Percentiles rank a stretch among this genome's conserved stretches.
These are phyloP conservation scores for Cladophialophora immunda DNA, from an alignment of 2,329 filamentous ascomycete species.

Conservation along the genomic window DNA sequence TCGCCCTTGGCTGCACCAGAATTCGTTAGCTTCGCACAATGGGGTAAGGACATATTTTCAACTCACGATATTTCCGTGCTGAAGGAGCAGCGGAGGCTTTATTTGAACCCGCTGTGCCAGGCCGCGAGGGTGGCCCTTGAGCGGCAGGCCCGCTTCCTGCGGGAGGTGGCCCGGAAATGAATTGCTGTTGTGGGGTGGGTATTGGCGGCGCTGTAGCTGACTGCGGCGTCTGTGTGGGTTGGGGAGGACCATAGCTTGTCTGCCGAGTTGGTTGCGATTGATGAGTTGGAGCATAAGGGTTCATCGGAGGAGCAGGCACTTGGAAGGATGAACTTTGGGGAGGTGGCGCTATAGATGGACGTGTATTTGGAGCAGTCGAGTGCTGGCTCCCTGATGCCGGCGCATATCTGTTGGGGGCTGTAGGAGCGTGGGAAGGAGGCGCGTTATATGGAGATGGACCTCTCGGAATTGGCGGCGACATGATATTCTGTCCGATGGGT, in stretches of 20 bases:
- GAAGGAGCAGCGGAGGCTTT: constrained; percentile 59
- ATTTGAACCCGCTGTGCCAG: constrained; percentile 61
- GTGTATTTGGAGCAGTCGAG: constrained; percentile 50
- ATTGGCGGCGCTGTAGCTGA: constrained; percentile 50
- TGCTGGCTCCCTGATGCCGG: constrained; percentile 69
- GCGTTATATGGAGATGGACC: constrained; percentile 87
- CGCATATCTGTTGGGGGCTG: constrained; percentile 79
- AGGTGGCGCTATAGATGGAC: constrained; percentile 61
- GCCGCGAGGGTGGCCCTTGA: constrained; percentile 58
- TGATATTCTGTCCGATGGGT: constrained; percentile 51
- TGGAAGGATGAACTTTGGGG: constrained; percentile 48
- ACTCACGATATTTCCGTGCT: constrained; percentile 72
- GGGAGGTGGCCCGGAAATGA: constrained; percentile 57
- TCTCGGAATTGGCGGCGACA: constrained; percentile 70
- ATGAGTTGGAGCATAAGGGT: constrained; percentile 68
- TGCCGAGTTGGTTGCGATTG: constrained; percentile 49
- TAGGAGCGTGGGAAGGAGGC: constrained; percentile 71
- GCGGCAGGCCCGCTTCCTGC: constrained; percentile 55
- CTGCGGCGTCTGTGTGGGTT: constrained; percentile 55
- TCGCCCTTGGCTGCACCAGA: constrained; percentile 70
- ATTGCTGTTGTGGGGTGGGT: constrained; percentile 55
- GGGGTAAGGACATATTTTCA: not conserved
- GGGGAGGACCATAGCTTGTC: constrained; percentile 55
- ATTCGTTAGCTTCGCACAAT: constrained; percentile 38
- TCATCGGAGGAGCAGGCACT: constrained; percentile 54